Percentiles rank a stretch among this genome's conserved stretches.
Evolutionary conservation across 1,284 basidiomycete species (phyloP).

Genomic region (Psilocybe mexicana): DNA sequence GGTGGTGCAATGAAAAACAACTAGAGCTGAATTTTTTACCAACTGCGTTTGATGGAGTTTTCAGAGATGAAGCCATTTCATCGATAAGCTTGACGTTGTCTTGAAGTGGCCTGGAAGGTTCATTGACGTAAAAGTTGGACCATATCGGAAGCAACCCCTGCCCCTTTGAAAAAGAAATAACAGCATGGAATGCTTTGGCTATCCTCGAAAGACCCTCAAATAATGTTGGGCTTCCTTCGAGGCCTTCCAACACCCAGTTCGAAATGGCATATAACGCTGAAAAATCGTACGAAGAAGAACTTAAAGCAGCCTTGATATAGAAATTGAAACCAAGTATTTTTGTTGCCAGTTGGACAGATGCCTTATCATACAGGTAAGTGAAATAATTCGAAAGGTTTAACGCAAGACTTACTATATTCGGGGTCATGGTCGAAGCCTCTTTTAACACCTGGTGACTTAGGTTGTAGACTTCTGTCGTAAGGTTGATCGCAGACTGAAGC

Average conservation of each 20-base stretch:
- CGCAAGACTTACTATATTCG: slow-evolving; percentile 7
- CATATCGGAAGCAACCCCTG: slow-evolving; percentile 58
- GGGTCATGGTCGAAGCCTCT: background rate
- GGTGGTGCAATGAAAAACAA: background rate
- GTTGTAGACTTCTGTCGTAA: slow-evolving; percentile 8
- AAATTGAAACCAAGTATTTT: slow-evolving; percentile 11
- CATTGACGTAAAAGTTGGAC: slow-evolving; percentile 40
- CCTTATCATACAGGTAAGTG: slow-evolving; percentile 4
- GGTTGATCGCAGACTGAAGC: slow-evolving; percentile 6
- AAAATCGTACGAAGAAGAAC: slow-evolving; percentile 42
- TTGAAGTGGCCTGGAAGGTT: slow-evolving; percentile 12
- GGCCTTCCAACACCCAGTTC: slow-evolving; percentile 40
- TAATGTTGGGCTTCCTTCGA: slow-evolving; percentile 34
- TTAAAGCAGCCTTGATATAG: slow-evolving; percentile 16
- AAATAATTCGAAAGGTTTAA: background rate
- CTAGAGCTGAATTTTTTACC: slow-evolving; percentile 9
- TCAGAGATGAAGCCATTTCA: slow-evolving; percentile 16
- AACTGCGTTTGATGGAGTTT: slow-evolving; percentile 3
- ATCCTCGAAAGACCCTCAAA: slow-evolving; percentile 34
- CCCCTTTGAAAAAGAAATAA: slow-evolving; percentile 54
- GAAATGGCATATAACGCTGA: slow-evolving; percentile 42
- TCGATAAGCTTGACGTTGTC: slow-evolving; percentile 15
- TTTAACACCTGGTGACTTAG: slow-evolving; percentile 3
- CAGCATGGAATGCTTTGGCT: slow-evolving; percentile 36
- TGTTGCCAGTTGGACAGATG: slow-evolving; percentile 14